Evolutionary conservation across 2,329 filamentous ascomycete genomes (phyloP).

Genomic region (Penicillium sp.): DNA sequence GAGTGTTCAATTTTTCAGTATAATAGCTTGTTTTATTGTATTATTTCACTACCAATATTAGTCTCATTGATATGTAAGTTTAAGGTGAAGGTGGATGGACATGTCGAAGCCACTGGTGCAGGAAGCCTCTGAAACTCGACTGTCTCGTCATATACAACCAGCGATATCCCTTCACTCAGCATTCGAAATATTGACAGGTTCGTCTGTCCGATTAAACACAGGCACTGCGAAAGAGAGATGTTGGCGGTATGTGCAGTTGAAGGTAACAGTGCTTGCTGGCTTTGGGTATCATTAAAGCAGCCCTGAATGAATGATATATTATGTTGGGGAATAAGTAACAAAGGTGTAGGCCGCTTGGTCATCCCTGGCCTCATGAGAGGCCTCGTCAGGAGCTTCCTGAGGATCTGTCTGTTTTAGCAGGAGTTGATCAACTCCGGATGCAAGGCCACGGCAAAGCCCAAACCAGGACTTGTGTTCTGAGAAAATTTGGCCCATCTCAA

Average conservation of each 20-base stretch:
- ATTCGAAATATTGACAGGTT: too few relatives aligned
- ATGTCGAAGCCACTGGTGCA: neutral
- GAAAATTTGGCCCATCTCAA: neutral
- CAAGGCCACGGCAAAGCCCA: neutral
- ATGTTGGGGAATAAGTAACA: neutral
- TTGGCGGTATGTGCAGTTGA: too few relatives aligned
- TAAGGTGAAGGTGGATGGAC: neutral
- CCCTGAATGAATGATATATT: neutral
- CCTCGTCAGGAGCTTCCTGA: neutral
- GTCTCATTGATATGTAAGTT: neutral
- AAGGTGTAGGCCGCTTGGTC: neutral
- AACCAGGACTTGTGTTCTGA: neutral
- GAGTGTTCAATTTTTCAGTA: neutral
- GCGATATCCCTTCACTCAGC: too few relatives aligned
- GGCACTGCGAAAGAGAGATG: too few relatives aligned
- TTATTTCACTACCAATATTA: neutral
- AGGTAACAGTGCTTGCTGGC: neutral
- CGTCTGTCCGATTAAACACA: too few relatives aligned
- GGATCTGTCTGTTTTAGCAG: neutral
- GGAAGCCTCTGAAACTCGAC: neutral
- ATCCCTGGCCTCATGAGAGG: neutral
- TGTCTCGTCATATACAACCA: too few relatives aligned
- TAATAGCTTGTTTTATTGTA: neutral
- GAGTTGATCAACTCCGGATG: neutral
- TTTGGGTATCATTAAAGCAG: neutral